Evolutionary conservation across 495 filamentous ascomycete species (phyloP), one percentile per base, ranked within the genome.

Genomic region (Neurospora sp.): DNA sequence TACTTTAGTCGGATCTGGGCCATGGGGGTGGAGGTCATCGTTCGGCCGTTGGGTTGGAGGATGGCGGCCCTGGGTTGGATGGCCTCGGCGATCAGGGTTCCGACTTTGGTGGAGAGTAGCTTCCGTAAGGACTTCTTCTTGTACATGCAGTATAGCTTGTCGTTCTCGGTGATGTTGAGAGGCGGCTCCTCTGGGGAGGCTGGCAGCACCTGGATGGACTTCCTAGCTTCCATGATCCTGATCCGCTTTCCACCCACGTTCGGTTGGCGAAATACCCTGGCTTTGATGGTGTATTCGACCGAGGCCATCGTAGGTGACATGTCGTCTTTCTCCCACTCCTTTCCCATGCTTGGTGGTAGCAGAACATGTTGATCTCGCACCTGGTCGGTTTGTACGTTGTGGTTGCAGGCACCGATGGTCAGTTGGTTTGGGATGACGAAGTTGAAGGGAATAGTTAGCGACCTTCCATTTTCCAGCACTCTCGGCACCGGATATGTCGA

Each of bases 351-450:
- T 3, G 96, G 95, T 0, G 94, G 96, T 0, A 97, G 86, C 70
- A 89, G 85, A 4, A 94, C 84, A 83, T 99, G 96, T 3, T 90
- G 89, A 39, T 88, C 86, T 72, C 88, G 86, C 48, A 97, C 83
- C 39, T 90, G 86, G 9, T 85, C 79, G 71, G 89, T 88, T 23
- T 80, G 70, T 9, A 79, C 77, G 7, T 71, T 31, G 74, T 89
- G 86, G 73, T 79, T 83, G 79, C 88, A 89, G 18, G 85, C 82
- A 54, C 83, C 82, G 10, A 87, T 85, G 38, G 90, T 86, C 48
- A 98, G 85, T 12, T 89, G 89, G 39, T 88, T 86, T 1, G 96
- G 96, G 14, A 98, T 88, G 44, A 93, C 91, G 77, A 99, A 99
- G 74, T 89, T 90, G 83, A 98, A 99, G 2, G 93, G 92, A 71